Percentiles rank a stretch among this genome's conserved stretches.
These are phyloP conservation scores for Fraxinus platypoda DNA, from an alignment of 305 asterid genomes.

Conservation along the genomic window DNA sequence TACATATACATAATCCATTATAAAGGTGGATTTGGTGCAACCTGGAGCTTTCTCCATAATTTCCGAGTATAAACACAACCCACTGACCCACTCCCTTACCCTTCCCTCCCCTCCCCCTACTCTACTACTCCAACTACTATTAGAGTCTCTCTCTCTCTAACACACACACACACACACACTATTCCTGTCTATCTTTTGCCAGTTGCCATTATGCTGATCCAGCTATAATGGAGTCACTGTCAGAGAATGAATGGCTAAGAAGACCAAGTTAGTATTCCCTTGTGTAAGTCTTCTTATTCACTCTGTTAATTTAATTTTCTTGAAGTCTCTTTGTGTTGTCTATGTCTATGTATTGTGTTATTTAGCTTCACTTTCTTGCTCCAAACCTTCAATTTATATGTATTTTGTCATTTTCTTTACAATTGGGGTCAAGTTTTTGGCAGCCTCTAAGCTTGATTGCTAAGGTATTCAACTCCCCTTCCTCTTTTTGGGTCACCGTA, in stretches of 20 bases:
- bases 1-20: constrained; percentile 1
- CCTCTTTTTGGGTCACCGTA: constrained; percentile 23
- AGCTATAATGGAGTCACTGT: constrained; percentile 59
- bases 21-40: background rate
- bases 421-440: constrained; percentile 22
- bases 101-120: constrained; percentile 23
- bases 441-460: constrained; percentile 32
- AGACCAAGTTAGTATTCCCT: constrained; percentile 45
- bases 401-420: constrained; percentile 26
- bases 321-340: background rate
- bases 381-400: constrained; percentile 24
- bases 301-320: background rate
- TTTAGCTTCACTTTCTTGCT: constrained; percentile 27
- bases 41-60: background rate
- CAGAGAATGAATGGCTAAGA: constrained; percentile 84
- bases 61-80: background rate
- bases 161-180: constrained; percentile 18
- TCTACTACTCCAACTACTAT: constrained; percentile 13
- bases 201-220: constrained; percentile 49
- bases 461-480: constrained; percentile 40
- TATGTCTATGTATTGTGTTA: background rate
- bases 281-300: constrained; percentile 31
- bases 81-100: background rate
- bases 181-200: constrained; percentile 37
- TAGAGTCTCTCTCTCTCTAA: constrained; percentile 17